A percentile compares a stretch with the other conserved stretches of the same genome.
Evolutionary conservation across 495 filamentous ascomycete species (phyloP).

Genomic region (Coniosporium apollinis): DNA sequence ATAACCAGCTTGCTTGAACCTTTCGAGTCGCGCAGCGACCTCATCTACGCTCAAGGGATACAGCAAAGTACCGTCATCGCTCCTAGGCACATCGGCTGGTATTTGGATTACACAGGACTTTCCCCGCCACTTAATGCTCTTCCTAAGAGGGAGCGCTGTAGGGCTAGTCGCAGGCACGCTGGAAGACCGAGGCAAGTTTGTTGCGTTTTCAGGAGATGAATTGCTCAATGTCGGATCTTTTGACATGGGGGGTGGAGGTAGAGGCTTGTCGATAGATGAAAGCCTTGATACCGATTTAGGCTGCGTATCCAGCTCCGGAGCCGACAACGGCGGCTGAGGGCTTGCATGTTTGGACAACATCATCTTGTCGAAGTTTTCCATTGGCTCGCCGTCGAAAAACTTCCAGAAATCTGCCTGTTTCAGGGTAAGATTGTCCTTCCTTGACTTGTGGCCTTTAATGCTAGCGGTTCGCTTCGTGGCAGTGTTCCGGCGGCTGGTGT

Average conservation of each 20-base stretch:
- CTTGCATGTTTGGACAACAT: conserved; percentile 17
- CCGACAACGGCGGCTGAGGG: background rate
- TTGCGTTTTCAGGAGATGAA: background rate
- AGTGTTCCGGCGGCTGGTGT: conserved; percentile 1
- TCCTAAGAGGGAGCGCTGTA: conserved; percentile 4
- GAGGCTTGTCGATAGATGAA: background rate
- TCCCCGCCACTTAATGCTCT: conserved; percentile 19
- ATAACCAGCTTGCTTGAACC: conserved; percentile 63
- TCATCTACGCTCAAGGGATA: conserved; percentile 43
- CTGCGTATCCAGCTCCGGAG: background rate
- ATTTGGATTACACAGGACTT: conserved; percentile 19
- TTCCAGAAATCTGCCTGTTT: conserved; percentile 23
- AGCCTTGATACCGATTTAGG: background rate
- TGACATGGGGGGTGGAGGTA: background rate
- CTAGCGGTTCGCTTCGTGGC: background rate
- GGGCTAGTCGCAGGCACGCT: background rate
- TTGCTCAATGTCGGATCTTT: background rate
- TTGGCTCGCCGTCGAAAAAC: conserved; percentile 11
- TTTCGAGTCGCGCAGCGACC: conserved; percentile 44
- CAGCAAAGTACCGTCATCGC: conserved; percentile 19
- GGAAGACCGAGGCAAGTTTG: too few species aligned
- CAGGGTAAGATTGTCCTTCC: conserved; percentile 20
- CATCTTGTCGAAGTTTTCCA: conserved; percentile 17
- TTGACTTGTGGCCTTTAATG: conserved; percentile 14
- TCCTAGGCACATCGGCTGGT: conserved; percentile 14